phyloP scores from a whole-genome alignment of 768 basidiomycete genomes.

The Tephrocybe sp. region DNA sequence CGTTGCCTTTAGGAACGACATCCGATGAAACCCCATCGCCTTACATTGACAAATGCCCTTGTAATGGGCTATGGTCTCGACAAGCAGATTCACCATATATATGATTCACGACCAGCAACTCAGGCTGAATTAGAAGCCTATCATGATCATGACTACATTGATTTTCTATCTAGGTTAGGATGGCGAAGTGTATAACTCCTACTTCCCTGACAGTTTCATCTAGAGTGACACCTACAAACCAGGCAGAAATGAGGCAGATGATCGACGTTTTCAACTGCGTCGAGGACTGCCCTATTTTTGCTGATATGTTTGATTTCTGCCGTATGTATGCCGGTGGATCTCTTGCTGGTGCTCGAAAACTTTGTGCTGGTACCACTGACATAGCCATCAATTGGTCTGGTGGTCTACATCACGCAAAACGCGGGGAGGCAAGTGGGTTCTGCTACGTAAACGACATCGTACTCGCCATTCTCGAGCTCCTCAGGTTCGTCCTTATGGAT shows the following conservation, averaged over 20 bases:
- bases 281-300: conserved; percentile 96
- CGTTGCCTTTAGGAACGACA: conserved; percentile 73
- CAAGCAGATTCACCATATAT: conserved; percentile 91
- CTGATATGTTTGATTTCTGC: conserved; percentile 94
- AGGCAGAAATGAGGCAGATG: conserved; percentile 69
- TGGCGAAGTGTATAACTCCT: not conserved
- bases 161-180: conserved; percentile 85
- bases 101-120: conserved; percentile 85
- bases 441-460: conserved; percentile 99
- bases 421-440: conserved; percentile 96
- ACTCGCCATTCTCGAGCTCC: conserved; percentile 86
- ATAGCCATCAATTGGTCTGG: conserved; percentile 99
- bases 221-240: conserved; percentile 79
- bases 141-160: conserved; percentile 94
- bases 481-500: conserved; percentile 49
- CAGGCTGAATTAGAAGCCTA: conserved; percentile 87
- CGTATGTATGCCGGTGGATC: conserved; percentile 92
- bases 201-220: not conserved
- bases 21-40: conserved; percentile 96
- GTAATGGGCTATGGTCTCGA: conserved; percentile 96
- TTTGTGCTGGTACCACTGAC: conserved; percentile 83
- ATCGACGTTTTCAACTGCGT: conserved; percentile 91
- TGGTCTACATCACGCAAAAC: conserved; percentile 96
- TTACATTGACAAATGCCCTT: conserved; percentile 94
- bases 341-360: conserved; percentile 85